Percentiles rank a stretch among this genome's conserved stretches.
Conservation (phyloP, 768 basidiomycete species). For the Auricularia sp. region DNA sequence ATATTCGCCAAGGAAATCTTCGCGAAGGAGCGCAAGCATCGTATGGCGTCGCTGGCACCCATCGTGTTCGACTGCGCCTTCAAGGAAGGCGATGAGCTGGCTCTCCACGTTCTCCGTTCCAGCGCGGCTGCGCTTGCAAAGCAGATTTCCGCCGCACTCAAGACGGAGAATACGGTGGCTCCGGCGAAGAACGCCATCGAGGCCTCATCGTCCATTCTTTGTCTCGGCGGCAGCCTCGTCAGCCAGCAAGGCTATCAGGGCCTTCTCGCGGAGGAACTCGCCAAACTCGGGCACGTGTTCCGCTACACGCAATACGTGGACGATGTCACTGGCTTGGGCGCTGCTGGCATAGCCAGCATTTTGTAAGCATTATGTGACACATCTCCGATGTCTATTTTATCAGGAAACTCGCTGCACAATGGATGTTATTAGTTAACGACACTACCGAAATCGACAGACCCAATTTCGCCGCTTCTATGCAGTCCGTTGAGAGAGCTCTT, state of each 20-base stretch:
- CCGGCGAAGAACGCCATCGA: conserved; percentile 24
- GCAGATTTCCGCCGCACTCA: conserved; percentile 46
- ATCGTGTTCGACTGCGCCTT: conserved; percentile 74
- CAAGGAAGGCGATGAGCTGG: conserved; percentile 54
- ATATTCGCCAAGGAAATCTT: conserved; percentile 2
- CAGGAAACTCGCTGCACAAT: too few species aligned
- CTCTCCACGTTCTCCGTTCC: conserved; percentile 44
- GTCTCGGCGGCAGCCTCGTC: conserved; percentile 72
- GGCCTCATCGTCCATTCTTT: conserved; percentile 51
- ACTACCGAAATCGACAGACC: too few species aligned
- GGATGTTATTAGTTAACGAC: too few species aligned
- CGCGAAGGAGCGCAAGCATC: conserved; percentile 48
- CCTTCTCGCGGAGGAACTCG: conserved; percentile 45
- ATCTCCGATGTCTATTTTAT: too few species aligned
- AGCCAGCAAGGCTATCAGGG: conserved; percentile 52
- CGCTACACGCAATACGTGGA: conserved; percentile 54
- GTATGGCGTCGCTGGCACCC: conserved; percentile 63
- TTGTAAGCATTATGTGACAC: background rate
- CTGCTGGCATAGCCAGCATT: background rate
- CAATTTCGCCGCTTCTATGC: too few species aligned
- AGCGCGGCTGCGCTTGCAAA: conserved; percentile 47
- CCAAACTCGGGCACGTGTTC: conserved; percentile 51
- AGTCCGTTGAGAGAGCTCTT: too few species aligned
- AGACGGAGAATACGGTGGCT: background rate
- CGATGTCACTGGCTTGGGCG: conserved; percentile 30